Evolutionary conservation across 208 protist genomes (phyloP).

Genomic region (Leishmania major): DNA sequence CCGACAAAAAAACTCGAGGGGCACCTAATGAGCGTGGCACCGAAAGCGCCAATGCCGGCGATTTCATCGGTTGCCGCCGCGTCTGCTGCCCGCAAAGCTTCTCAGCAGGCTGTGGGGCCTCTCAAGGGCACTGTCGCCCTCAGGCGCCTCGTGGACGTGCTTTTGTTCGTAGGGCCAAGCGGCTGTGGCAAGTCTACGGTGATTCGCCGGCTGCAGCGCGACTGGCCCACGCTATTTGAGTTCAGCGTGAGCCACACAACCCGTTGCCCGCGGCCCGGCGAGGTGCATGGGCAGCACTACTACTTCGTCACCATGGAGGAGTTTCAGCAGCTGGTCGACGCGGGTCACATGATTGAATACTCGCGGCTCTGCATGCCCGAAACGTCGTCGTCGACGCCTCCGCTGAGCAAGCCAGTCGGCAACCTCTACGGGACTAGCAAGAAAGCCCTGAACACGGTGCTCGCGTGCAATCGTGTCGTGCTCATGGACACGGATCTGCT

Average conservation of each 20-base stretch:
- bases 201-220: slow-evolving; percentile 55
- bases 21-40: neutral
- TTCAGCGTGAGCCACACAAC: slow-evolving; percentile 93
- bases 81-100: neutral
- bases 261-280: slow-evolving; percentile 65
- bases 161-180: slow-evolving; percentile 87
- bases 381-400: slow-evolving; percentile 10
- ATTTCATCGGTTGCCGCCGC: neutral
- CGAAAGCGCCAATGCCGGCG: neutral
- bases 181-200: slow-evolving; percentile 91
- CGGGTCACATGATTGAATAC: slow-evolving; percentile 80
- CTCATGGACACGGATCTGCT: slow-evolving; percentile 86
- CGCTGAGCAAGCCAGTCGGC: neutral
- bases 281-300: slow-evolving; percentile 87
- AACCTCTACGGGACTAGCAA: slow-evolving; percentile 91
- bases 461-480: slow-evolving; percentile 44
- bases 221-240: slow-evolving; percentile 67
- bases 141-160: slow-evolving; percentile 46
- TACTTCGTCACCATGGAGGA: slow-evolving; percentile 66
- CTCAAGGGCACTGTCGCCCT: slow-evolving; percentile 10
- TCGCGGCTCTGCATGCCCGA: slow-evolving; percentile 50
- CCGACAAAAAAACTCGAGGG: too few relatives aligned
- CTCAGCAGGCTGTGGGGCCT: neutral
- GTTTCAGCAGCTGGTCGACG: slow-evolving; percentile 59
- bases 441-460: slow-evolving; percentile 56